Conservation (phyloP, 352 stramenopile species). For the Pythium coloratum region DNA sequence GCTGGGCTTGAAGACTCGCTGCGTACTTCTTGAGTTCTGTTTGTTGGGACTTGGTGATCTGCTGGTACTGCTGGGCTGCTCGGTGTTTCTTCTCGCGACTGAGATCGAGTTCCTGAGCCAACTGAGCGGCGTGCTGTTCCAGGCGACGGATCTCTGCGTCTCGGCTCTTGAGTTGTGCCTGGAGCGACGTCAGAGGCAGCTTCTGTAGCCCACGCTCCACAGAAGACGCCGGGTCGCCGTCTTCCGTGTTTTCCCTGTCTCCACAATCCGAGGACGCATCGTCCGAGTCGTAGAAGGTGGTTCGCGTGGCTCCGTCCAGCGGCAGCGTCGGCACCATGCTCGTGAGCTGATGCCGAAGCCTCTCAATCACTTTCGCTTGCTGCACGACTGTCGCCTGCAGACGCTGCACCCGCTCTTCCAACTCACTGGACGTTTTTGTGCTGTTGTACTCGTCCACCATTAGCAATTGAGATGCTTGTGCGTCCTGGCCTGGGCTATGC, state of each 20-base stretch:
- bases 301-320: conserved; percentile 1
- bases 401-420: conserved; percentile 13
- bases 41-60: too few relatives aligned
- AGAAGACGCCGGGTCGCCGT: background rate
- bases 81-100: conserved; percentile 26
- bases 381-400: conserved; percentile 43
- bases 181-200: conserved; percentile 42
- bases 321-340: conserved; percentile 16
- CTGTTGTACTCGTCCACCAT: background rate
- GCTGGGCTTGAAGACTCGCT: too few relatives aligned
- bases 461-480: background rate
- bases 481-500: background rate
- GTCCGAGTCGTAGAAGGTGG: conserved; percentile 4
- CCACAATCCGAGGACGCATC: conserved; percentile 1
- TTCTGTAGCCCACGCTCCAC: conserved; percentile 19
- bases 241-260: background rate
- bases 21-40: too few relatives aligned
- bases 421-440: background rate
- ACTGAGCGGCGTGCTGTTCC: conserved; percentile 31
- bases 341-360: conserved; percentile 23
- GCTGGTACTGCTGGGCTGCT: too few relatives aligned
- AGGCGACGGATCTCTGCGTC: conserved; percentile 37
- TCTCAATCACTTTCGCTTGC: conserved; percentile 39
- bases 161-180: conserved; percentile 36
- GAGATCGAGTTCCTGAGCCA: conserved; percentile 28